Conservation (phyloP, 1,284 basidiomycete genomes). For the Mycena sp. region DNA sequence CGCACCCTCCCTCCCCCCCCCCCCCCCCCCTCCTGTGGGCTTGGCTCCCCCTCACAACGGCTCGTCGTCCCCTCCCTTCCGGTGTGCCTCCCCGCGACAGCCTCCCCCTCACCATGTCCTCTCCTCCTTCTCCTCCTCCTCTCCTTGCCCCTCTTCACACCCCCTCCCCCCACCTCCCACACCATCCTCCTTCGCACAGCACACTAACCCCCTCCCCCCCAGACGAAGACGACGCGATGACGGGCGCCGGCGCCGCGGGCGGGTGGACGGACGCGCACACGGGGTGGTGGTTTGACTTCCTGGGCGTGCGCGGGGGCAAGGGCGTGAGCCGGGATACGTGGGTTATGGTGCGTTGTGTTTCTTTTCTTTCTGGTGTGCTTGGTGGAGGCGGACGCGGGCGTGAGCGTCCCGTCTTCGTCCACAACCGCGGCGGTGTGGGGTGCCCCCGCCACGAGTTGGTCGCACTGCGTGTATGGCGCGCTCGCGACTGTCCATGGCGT, state of each 20-base stretch:
- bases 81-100: too few species aligned
- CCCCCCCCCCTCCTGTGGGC: too few species aligned
- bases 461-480: too few species aligned
- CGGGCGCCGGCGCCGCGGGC: constrained; percentile 49
- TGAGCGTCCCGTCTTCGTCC: not conserved
- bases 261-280: constrained; percentile 74
- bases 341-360: constrained; percentile 72
- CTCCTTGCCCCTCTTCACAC: too few species aligned
- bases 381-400: not conserved
- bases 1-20: too few species aligned
- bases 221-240: constrained; percentile 43
- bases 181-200: not conserved
- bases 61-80: too few species aligned
- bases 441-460: too few species aligned
- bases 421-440: too few species aligned
- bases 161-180: not conserved
- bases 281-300: constrained; percentile 87
- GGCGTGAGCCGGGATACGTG: constrained; percentile 96
- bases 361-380: too few species aligned
- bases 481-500: too few species aligned
- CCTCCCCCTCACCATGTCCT: not conserved
- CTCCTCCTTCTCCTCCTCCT: not conserved
- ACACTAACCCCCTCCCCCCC: too few species aligned
- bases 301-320: constrained; percentile 75
- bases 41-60: too few species aligned